Percentiles rank a stretch among this genome's conserved stretches.
These are phyloP conservation scores for Coniophora puteana DNA, from an alignment of 1,284 basidiomycete genomes.

Conservation along the genomic window DNA sequence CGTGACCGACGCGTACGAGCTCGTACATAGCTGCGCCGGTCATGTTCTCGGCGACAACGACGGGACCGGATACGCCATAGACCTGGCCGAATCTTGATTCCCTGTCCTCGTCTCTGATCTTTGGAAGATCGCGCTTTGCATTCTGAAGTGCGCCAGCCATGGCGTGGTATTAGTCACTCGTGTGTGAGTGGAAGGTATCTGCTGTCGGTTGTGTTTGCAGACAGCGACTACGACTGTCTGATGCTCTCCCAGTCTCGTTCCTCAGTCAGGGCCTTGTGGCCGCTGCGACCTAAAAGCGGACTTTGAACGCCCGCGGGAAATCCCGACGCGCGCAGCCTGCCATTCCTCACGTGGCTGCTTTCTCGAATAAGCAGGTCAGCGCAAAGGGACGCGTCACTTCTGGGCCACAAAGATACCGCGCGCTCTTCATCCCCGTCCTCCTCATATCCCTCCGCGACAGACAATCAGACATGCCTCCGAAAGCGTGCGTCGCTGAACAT, in stretches of 20 bases:
- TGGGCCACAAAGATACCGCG: slow-evolving; percentile 13
- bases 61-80: slow-evolving; percentile 93
- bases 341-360: no score
- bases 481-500: slow-evolving; percentile 68
- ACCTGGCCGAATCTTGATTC: slow-evolving; percentile 90
- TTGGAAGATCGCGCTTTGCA: slow-evolving; percentile 82
- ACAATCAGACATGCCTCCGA: slow-evolving; percentile 63
- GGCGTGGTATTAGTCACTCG: slow-evolving; percentile 19
- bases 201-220: slow-evolving; percentile 1
- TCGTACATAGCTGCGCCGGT: slow-evolving; percentile 96
- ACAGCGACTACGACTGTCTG: slow-evolving; percentile 3
- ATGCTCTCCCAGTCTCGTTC: not conserved
- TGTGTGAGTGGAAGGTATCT: not conserved
- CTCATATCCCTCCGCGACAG: slow-evolving; percentile 8
- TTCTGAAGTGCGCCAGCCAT: slow-evolving; percentile 93
- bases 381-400: slow-evolving; percentile 30
- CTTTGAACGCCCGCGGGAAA: slow-evolving; percentile 20
- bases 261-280: not conserved
- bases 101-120: slow-evolving; percentile 85
- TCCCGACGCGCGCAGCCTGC: slow-evolving; percentile 25
- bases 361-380: no score
- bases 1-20: slow-evolving; percentile 92
- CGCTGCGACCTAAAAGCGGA: slow-evolving; percentile 26
- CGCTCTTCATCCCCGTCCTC: slow-evolving; percentile 2
- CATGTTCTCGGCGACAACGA: slow-evolving; percentile 98